Evolutionary conservation across 1,139 yeast species (phyloP).

Genomic region (Geotrichum aggregatum): DNA sequence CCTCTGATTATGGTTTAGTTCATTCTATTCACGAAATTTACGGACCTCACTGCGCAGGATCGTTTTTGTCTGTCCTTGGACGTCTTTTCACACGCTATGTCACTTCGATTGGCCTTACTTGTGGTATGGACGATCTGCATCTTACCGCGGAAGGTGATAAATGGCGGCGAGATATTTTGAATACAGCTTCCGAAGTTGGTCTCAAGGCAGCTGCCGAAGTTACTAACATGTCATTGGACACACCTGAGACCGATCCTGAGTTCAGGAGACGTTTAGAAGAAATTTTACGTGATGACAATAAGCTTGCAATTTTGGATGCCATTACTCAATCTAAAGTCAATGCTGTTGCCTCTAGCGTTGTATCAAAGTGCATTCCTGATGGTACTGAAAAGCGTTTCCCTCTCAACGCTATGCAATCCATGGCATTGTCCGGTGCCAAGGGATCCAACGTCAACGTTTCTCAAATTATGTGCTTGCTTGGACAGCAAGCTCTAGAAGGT

Average conservation of each 20-base stretch:
- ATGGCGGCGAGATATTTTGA: constrained; percentile 80
- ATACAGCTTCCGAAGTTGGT: constrained; percentile 75
- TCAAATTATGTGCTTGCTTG: constrained; percentile 97
- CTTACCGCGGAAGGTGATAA: constrained; percentile 85
- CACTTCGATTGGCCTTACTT: constrained; percentile 89
- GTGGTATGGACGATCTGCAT: constrained; percentile 99
- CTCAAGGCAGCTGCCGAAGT: constrained; percentile 92
- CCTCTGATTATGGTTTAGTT: constrained; percentile 93
- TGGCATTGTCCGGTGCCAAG: constrained; percentile 98
- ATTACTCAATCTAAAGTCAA: constrained; percentile 92
- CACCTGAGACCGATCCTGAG: constrained; percentile 64
- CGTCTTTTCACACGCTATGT: constrained; percentile 91
- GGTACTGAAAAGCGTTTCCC: constrained; percentile 97
- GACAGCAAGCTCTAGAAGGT: constrained; percentile 99
- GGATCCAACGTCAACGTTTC: constrained; percentile 98
- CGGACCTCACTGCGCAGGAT: constrained; percentile 88
- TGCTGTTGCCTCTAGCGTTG: constrained; percentile 87
- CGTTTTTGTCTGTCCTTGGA: constrained; percentile 83
- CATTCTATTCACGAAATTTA: constrained; percentile 95
- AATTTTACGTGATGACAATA: constrained; percentile 87
- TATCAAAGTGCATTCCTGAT: constrained; percentile 87
- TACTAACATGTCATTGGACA: constrained; percentile 64
- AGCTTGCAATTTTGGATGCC: constrained; percentile 91
- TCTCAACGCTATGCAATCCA: constrained; percentile 93
- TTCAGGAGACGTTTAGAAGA: constrained; percentile 86